Evolutionary conservation across 331 rosid genomes (phyloP).

Genomic region (Pyrus hybrid): DNA sequence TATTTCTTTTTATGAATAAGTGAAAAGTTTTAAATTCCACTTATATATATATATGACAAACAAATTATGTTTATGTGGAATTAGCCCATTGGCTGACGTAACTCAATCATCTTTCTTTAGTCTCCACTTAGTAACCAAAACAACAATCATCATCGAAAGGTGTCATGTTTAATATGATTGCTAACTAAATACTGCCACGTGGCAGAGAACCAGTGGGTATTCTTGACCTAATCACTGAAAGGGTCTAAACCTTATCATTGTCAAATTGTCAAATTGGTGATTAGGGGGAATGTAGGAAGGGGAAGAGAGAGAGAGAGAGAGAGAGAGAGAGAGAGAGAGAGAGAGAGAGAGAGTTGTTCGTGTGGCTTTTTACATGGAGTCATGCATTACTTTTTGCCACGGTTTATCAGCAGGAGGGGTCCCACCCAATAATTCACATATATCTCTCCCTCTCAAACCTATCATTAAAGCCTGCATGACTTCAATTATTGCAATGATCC

Average conservation of each 20-base stretch:
- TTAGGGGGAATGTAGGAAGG: slow-evolving; percentile 6
- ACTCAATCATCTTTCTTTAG: no score
- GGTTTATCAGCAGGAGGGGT: slow-evolving; percentile 11
- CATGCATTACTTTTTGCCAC: slow-evolving; percentile 5
- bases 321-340: no score
- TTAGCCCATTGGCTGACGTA: no score
- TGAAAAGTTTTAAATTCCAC: rapidly evolving
- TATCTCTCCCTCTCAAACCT: slow-evolving; percentile 17
- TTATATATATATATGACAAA: no score
- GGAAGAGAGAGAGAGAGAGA: no score
- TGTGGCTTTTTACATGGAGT: background rate
- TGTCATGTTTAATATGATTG: background rate
- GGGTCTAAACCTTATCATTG: slow-evolving; percentile 10
- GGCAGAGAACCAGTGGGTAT: slow-evolving; percentile 6
- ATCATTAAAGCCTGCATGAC: slow-evolving; percentile 88
- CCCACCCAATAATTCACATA: slow-evolving; percentile 51
- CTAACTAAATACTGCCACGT: background rate
- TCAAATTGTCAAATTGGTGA: slow-evolving; percentile 9
- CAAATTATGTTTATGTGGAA: no score
- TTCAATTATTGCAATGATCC: slow-evolving; percentile 95
- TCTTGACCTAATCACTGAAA: slow-evolving; percentile 13
- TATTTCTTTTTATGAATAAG: no score
- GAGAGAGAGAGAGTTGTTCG: background rate
- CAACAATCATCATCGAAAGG: background rate
- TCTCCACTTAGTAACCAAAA: no score